A percentile compares a stretch with the other conserved stretches of the same genome.
These are phyloP conservation scores for Fusarium newnesense DNA, from an alignment of 2,329 filamentous ascomycete genomes.

Conservation along the genomic window DNA sequence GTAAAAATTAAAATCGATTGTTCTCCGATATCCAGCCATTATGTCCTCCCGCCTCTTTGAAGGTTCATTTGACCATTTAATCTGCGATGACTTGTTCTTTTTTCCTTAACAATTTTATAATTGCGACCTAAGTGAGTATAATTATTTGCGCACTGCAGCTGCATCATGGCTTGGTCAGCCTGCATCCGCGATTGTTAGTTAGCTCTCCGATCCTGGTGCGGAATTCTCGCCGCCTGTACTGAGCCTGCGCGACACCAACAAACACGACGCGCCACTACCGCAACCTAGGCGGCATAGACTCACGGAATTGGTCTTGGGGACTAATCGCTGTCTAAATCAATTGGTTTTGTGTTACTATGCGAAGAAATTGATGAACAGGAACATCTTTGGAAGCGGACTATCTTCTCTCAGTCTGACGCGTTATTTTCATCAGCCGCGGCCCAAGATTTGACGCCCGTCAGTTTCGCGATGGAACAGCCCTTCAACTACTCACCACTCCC, in stretches of 20 bases:
- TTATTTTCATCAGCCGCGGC: neutral
- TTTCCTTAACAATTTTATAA: rapidly evolving
- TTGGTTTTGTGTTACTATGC: too few species aligned
- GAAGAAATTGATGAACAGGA: too few species aligned
- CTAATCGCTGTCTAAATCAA: neutral
- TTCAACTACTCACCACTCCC: neutral
- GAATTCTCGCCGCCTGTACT: neutral
- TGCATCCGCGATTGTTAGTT: neutral
- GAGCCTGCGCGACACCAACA: neutral
- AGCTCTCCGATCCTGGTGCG: neutral
- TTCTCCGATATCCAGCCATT: rapidly evolving
- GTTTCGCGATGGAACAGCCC: neutral
- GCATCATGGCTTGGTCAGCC: neutral
- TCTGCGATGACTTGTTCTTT: rapidly evolving
- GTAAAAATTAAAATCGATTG: rapidly evolving
- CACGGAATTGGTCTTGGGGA: too few species aligned
- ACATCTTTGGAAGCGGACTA: neutral
- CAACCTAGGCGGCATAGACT: neutral
- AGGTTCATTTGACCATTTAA: rapidly evolving
- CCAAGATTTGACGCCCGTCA: neutral
- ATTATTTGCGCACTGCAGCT: neutral
- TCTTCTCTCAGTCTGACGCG: neutral
- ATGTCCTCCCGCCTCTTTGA: rapidly evolving
- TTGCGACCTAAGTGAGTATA: neutral
- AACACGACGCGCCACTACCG: too few species aligned